These are phyloP conservation scores for Aphanomyces euteiches DNA, from an alignment of 352 stramenopile genomes.

Conservation along the genomic window DNA sequence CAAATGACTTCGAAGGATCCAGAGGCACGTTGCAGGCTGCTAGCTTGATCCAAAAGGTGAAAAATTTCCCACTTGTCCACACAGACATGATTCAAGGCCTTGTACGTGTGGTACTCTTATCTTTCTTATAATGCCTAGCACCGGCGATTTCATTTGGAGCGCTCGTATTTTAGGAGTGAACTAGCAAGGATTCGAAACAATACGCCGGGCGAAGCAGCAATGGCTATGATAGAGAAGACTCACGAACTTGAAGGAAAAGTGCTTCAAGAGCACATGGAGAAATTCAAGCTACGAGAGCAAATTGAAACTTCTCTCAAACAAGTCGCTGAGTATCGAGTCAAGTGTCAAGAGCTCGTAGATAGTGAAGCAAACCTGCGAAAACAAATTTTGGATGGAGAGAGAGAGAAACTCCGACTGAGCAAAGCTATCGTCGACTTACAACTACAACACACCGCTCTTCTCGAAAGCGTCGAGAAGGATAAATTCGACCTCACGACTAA, in stretches of 20 bases:
- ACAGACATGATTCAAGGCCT: constrained; percentile 52
- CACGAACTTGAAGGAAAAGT: constrained; percentile 47
- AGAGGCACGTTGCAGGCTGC: constrained; percentile 44
- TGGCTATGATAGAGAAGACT: constrained; percentile 32
- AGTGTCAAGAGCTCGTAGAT: constrained; percentile 61
- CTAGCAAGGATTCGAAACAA: neutral
- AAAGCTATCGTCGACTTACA: constrained; percentile 68
- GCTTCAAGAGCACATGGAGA: constrained; percentile 42
- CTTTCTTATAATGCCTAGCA: neutral
- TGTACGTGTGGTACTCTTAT: constrained; percentile 23
- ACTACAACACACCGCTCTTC: constrained; percentile 42
- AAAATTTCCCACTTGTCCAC: constrained; percentile 55
- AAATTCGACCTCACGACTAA: constrained; percentile 65
- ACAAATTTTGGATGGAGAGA: constrained; percentile 55
- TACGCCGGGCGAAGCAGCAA: neutral
- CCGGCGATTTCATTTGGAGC: neutral
- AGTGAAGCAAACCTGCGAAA: constrained; percentile 54
- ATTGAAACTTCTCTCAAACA: constrained; percentile 41
- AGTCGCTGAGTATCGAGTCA: constrained; percentile 47
- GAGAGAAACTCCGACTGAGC: constrained; percentile 63
- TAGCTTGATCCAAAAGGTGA: constrained; percentile 34
- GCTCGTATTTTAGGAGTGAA: neutral
- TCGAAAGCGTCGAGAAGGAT: constrained; percentile 51
- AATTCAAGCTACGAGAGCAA: constrained; percentile 46
- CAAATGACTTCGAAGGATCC: constrained; percentile 41